Conservation (phyloP, 352 stramenopile species). For the Phytopythium montanum region DNA sequence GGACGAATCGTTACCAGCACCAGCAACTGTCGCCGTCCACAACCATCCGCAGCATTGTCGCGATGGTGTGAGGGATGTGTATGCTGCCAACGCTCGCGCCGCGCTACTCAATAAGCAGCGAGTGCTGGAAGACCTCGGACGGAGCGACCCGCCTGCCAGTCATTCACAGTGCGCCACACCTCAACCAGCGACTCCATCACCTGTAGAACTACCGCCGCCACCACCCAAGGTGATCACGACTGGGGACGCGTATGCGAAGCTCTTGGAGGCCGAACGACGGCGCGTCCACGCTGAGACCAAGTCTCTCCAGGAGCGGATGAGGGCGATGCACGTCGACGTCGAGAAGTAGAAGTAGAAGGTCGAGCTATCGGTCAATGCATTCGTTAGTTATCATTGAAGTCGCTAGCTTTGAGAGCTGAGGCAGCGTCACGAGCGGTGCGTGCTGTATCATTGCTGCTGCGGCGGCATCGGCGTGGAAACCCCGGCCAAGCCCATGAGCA, state of each 20-base stretch:
- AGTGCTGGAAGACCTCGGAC: conserved; percentile 15
- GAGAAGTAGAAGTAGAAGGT: background rate
- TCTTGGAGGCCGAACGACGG: conserved; percentile 35
- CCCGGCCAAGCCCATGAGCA: background rate
- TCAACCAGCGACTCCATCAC: background rate
- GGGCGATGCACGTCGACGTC: conserved; percentile 18
- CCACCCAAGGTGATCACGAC: background rate
- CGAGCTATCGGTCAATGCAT: background rate
- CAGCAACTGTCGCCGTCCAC: too few relatives aligned
- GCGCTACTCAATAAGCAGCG: conserved; percentile 25
- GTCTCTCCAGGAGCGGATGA: conserved; percentile 52
- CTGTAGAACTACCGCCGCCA: background rate
- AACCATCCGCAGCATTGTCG: background rate
- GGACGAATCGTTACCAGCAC: background rate
- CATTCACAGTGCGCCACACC: background rate
- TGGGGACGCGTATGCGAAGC: conserved; percentile 35
- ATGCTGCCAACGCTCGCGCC: conserved; percentile 14
- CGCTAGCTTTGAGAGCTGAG: too few relatives aligned
- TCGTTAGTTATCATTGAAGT: background rate
- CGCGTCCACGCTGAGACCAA: conserved; percentile 50
- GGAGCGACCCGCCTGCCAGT: background rate
- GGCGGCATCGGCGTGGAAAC: background rate
- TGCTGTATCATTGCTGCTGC: background rate
- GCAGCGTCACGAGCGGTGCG: too few relatives aligned
- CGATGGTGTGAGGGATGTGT: background rate